These are phyloP conservation scores for Exophiala alcalophila DNA, from an alignment of 2,329 filamentous ascomycete species.

Conservation along the genomic window DNA sequence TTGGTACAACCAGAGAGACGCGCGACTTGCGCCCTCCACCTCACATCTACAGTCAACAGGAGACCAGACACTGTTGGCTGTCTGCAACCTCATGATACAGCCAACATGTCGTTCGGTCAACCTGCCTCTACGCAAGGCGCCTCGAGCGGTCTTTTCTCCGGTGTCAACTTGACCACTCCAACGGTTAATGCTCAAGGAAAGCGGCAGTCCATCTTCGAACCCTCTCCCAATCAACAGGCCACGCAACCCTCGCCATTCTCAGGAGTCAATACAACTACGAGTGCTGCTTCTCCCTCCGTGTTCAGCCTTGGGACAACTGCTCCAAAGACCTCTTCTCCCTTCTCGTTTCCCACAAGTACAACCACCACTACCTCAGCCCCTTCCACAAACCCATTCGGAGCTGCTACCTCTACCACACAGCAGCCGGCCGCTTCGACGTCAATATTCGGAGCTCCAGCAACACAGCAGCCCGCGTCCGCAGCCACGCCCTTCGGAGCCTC, in stretches of 20 bases:
- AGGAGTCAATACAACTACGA: constrained; percentile 12
- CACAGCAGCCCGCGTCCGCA: constrained; percentile 12
- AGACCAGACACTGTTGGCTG: too few relatives aligned
- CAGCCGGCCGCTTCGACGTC: constrained; percentile 18
- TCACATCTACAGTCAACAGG: too few relatives aligned
- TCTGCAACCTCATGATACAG: too few relatives aligned
- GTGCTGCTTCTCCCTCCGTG: constrained; percentile 14
- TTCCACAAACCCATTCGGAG: constrained; percentile 21
- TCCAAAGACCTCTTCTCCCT: constrained; percentile 15
- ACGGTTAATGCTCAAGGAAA: constrained; percentile 26
- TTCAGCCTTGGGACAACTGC: constrained; percentile 21
- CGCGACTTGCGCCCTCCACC: too few relatives aligned
- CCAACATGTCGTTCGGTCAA: constrained; percentile 29
- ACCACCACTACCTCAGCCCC: constrained; percentile 23
- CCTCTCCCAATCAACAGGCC: constrained; percentile 24
- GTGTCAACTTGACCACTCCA: constrained; percentile 27
- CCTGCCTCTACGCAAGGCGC: constrained; percentile 14
- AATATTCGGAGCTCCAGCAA: constrained; percentile 15
- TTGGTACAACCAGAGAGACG: too few relatives aligned
- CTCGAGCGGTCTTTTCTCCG: constrained; percentile 18
- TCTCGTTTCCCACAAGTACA: constrained; percentile 18
- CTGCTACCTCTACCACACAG: constrained; percentile 11
- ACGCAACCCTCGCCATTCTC: constrained; percentile 13
- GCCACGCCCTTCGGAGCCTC: constrained; percentile 12
- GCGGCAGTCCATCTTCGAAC: constrained; percentile 31